Percentiles rank a stretch among this genome's conserved stretches.
phyloP scores from a whole-genome alignment of 2,329 filamentous ascomycete species.

The Aureobasidium melanogenum region DNA sequence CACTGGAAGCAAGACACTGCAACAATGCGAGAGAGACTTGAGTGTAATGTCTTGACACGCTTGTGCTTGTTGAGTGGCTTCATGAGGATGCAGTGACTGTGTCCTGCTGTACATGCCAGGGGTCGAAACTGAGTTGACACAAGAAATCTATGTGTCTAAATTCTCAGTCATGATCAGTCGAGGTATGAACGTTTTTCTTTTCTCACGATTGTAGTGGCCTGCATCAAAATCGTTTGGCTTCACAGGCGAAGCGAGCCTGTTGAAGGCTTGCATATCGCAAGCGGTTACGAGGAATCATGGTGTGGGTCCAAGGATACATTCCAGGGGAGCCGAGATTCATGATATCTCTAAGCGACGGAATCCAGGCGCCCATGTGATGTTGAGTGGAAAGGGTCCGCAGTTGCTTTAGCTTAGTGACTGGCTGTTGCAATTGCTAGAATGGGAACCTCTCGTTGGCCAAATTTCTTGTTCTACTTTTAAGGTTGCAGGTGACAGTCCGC shows the following conservation, averaged over 20 bases:
- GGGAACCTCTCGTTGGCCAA: background rate
- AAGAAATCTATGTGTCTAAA: background rate
- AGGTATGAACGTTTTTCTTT: background rate
- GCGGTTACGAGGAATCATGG: background rate
- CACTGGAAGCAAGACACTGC: too few species aligned
- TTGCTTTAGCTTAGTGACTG: background rate
- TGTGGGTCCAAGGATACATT: background rate
- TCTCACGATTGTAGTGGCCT: background rate
- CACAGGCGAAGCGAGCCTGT: too few species aligned
- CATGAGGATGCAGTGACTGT: background rate
- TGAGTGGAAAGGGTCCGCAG: background rate
- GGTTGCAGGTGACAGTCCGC: constrained; percentile 1
- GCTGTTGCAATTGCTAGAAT: background rate
- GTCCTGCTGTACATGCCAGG: background rate
- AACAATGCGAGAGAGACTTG: too few species aligned
- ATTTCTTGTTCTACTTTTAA: background rate
- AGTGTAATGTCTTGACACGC: too few species aligned
- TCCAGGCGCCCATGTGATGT: background rate
- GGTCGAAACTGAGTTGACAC: background rate
- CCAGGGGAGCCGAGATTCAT: background rate
- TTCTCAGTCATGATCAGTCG: background rate
- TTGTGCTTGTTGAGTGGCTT: background rate
- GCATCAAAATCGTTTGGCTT: background rate
- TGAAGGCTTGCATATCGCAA: background rate
- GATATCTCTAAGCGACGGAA: background rate